phyloP scores from a whole-genome alignment of 495 filamentous ascomycete species.

The Penicillium psychrofluorescens region DNA sequence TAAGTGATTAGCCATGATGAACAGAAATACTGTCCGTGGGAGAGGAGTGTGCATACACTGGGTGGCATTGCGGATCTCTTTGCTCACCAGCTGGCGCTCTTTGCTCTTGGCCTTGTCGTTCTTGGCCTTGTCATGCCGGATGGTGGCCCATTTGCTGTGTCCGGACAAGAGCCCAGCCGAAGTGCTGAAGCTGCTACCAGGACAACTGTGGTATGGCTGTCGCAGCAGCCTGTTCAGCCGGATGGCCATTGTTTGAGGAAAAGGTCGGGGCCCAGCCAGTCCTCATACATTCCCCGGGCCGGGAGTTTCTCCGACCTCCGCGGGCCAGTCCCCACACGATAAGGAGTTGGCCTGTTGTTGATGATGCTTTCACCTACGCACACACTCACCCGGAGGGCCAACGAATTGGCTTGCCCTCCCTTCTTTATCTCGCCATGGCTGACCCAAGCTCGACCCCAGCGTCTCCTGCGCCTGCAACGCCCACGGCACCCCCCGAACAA shows the following conservation, averaged over 20 bases:
- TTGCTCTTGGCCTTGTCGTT: slow-evolving; percentile 56
- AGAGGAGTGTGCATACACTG: slow-evolving; percentile 34
- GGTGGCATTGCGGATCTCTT: slow-evolving; percentile 47
- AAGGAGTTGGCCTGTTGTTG: slow-evolving; percentile 16
- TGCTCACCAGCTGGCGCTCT: slow-evolving; percentile 39
- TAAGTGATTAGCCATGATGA: slow-evolving; percentile 3
- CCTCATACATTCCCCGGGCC: slow-evolving; percentile 21
- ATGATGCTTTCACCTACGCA: neutral
- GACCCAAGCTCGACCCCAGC: slow-evolving; percentile 24
- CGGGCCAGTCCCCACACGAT: slow-evolving; percentile 22
- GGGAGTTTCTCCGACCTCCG: slow-evolving; percentile 31
- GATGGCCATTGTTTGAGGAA: slow-evolving; percentile 8
- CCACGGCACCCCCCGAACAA: too few relatives aligned
- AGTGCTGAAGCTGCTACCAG: slow-evolving; percentile 42
- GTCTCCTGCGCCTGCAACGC: slow-evolving; percentile 1
- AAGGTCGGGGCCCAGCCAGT: neutral
- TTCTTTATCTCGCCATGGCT: slow-evolving; percentile 21
- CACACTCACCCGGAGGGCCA: too few relatives aligned
- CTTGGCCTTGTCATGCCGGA: slow-evolving; percentile 86
- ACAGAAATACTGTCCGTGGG: neutral
- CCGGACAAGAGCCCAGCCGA: slow-evolving; percentile 50
- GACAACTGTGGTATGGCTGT: slow-evolving; percentile 3
- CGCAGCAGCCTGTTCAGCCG: slow-evolving; percentile 9
- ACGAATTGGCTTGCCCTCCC: too few relatives aligned
- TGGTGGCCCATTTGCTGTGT: slow-evolving; percentile 91